Conservation (phyloP, 2,329 filamentous ascomycete genomes). For the Calonectria montana region DNA sequence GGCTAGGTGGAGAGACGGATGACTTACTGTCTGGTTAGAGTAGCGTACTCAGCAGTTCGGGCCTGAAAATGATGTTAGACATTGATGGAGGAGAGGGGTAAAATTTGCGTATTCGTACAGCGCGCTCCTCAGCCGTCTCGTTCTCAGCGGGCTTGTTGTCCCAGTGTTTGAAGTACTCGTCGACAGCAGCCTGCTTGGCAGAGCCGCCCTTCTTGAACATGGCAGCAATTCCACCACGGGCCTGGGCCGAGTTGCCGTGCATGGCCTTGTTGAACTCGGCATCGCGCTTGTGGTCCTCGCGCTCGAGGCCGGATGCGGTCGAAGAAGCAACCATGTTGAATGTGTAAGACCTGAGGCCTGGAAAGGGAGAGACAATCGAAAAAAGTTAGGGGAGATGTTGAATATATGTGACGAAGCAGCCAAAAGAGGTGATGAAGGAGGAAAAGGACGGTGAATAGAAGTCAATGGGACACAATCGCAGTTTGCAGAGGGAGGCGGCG, state of each 20-base stretch:
- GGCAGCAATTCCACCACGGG: constrained; percentile 79
- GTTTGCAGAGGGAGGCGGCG: constrained; percentile 17
- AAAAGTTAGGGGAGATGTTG: constrained; percentile 18
- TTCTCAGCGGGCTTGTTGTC: constrained; percentile 82
- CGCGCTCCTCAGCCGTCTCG: constrained; percentile 86
- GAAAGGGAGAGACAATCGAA: constrained; percentile 24
- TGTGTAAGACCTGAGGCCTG: constrained; percentile 28
- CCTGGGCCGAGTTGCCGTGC: constrained; percentile 78
- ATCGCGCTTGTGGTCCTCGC: constrained; percentile 86
- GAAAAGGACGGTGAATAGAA: constrained; percentile 14
- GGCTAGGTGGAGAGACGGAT: not conserved
- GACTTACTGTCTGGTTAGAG: constrained; percentile 88
- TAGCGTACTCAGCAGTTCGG: constrained; percentile 89
- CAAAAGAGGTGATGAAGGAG: not conserved
- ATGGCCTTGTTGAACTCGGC: constrained; percentile 90
- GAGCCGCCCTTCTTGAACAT: constrained; percentile 84
- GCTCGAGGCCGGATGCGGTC: constrained; percentile 69
- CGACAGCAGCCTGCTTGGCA: constrained; percentile 84
- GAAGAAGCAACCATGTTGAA: constrained; percentile 59
- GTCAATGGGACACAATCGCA: constrained; percentile 26
- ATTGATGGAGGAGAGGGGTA: constrained; percentile 27
- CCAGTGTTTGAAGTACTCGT: constrained; percentile 98
- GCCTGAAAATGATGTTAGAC: constrained; percentile 61
- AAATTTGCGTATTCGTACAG: constrained; percentile 63
- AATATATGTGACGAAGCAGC: constrained; percentile 8